A percentile compares a stretch with the other conserved stretches of the same genome.
Conservation (phyloP, 495 filamentous ascomycete genomes). For the Talaromyces adpressus region DNA sequence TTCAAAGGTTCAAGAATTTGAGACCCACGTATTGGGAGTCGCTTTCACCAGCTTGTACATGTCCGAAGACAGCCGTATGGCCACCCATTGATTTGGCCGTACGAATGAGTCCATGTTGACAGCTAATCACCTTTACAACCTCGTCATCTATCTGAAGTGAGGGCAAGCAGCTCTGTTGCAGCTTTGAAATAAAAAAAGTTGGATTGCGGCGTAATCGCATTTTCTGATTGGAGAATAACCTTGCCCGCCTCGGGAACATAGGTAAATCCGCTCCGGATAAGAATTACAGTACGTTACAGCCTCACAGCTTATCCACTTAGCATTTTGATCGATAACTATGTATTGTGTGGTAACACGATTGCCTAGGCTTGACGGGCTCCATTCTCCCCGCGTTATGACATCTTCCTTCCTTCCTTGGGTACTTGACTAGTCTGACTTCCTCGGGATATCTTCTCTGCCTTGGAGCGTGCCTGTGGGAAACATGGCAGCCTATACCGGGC, state of each 20-base stretch:
- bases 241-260: not conserved
- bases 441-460: not conserved
- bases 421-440: not conserved
- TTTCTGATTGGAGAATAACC: not conserved
- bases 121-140: not conserved
- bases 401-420: not conserved
- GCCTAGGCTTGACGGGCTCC: not conserved
- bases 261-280: not conserved
- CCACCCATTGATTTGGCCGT: constrained; percentile 56
- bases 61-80: constrained; percentile 61
- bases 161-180: not conserved
- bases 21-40: constrained; percentile 70
- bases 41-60: constrained; percentile 55
- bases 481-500: not conserved
- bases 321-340: not conserved
- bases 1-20: constrained; percentile 6
- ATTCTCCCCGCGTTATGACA: constrained; percentile 4
- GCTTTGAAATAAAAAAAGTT: not conserved
- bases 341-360: constrained; percentile 1
- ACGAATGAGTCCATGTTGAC: constrained; percentile 44
- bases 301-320: not conserved
- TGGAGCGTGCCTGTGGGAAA: not conserved
- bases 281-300: not conserved
- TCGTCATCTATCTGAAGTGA: not conserved
- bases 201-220: not conserved